phyloP scores from a whole-genome alignment of 352 stramenopile genomes.

The Globisporangium nunn region DNA sequence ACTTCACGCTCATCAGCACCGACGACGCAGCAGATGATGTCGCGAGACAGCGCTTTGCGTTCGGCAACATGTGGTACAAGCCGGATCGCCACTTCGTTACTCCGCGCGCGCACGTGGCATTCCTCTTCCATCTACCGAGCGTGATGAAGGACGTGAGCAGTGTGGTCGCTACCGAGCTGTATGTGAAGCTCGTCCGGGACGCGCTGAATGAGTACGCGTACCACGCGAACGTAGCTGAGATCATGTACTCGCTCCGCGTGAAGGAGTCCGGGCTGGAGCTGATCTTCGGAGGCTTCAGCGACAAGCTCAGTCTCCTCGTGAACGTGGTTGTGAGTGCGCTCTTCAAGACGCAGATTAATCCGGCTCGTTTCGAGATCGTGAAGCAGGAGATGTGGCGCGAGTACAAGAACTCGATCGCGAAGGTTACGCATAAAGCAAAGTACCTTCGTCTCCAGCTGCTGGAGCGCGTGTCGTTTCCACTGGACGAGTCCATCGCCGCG shows the following conservation, averaged over 20 bases:
- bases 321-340: slow-evolving; percentile 51
- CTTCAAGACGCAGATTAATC: slow-evolving; percentile 36
- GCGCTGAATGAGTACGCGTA: slow-evolving; percentile 71
- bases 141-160: slow-evolving; percentile 29
- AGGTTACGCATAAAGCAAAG: slow-evolving; percentile 50
- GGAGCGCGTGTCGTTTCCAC: slow-evolving; percentile 38
- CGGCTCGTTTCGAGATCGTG: slow-evolving; percentile 54
- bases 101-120: slow-evolving; percentile 47
- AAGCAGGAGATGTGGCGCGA: slow-evolving; percentile 64
- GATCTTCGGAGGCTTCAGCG: slow-evolving; percentile 68
- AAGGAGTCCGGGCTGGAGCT: slow-evolving; percentile 62
- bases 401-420: slow-evolving; percentile 57
- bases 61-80: slow-evolving; percentile 62
- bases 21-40: slow-evolving; percentile 16
- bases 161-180: slow-evolving; percentile 45
- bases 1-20: slow-evolving; percentile 52
- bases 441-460: slow-evolving; percentile 60
- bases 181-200: slow-evolving; percentile 55
- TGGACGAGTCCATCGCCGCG: slow-evolving; percentile 37
- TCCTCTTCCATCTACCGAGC: slow-evolving; percentile 46
- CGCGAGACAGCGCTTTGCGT: slow-evolving; percentile 24
- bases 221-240: slow-evolving; percentile 61
- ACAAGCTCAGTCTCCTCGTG: slow-evolving; percentile 62
- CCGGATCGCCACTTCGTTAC: slow-evolving; percentile 49
- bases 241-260: slow-evolving; percentile 60